A percentile compares a stretch with the other conserved stretches of the same genome.
Evolutionary conservation across 495 filamentous ascomycete genomes (phyloP).

Genomic region (Beverwykella pulmonaria): DNA sequence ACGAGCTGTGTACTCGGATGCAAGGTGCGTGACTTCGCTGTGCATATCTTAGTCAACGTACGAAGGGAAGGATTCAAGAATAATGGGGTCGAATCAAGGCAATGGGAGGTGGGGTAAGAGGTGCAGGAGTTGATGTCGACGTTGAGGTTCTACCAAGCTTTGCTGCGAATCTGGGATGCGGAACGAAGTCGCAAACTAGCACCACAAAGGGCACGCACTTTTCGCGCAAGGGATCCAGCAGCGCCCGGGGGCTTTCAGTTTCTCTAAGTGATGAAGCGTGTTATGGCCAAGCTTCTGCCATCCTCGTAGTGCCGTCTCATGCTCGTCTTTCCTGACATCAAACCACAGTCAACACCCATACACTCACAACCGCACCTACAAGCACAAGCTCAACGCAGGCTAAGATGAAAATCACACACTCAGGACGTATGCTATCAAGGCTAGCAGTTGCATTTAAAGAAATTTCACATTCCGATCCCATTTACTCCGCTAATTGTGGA

Average conservation of each 20-base stretch:
- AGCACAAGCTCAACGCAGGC: neutral
- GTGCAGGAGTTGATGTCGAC: neutral
- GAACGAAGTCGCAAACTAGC: neutral
- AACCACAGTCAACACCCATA: no score
- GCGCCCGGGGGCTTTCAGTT: no score
- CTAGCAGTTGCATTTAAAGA: neutral
- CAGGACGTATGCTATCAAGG: neutral
- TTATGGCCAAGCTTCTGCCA: no score
- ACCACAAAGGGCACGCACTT: neutral
- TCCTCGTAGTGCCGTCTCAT: no score
- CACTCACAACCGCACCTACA: neutral
- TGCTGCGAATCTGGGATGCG: neutral
- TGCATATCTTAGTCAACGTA: no score
- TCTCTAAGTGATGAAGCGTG: no score
- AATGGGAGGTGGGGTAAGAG: neutral
- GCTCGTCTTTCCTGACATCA: no score
- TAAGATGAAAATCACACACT: no score
- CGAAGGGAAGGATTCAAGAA: no score
- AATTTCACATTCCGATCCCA: neutral
- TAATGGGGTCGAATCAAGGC: no score
- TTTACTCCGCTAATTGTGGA: constrained; percentile 1
- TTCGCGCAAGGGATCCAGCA: neutral
- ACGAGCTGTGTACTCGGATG: no score
- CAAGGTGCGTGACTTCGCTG: no score
- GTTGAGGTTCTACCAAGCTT: neutral